A percentile compares a stretch with the other conserved stretches of the same genome.
Evolutionary conservation across 2,329 filamentous ascomycete species (phyloP).

Genomic region (Domatiomyces globalis): DNA sequence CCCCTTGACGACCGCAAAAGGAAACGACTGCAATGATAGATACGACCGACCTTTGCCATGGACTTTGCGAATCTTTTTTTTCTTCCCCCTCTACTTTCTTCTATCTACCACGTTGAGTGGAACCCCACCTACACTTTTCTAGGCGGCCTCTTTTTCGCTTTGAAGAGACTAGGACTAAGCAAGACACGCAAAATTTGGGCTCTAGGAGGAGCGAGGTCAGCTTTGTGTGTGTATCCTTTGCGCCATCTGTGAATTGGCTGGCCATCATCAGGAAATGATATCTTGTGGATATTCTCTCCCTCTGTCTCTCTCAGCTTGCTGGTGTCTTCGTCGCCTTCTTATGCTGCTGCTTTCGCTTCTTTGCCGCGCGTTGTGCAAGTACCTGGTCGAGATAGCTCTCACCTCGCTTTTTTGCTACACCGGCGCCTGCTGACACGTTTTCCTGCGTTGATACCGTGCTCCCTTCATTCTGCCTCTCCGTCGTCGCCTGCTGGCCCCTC

Average conservation of each 20-base stretch:
- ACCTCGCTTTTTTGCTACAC: constrained; percentile 8
- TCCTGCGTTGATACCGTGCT: not conserved
- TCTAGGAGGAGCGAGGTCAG: not conserved
- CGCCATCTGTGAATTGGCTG: not conserved
- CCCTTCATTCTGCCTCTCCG: not conserved
- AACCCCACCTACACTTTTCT: not conserved
- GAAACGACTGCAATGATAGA: constrained; percentile 38
- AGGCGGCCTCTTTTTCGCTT: not conserved
- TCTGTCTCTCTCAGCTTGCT: not conserved
- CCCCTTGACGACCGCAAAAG: constrained; percentile 46
- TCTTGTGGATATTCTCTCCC: not conserved
- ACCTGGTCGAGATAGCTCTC: constrained; percentile 16
- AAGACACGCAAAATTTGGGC: not conserved
- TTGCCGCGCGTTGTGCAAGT: constrained; percentile 15
- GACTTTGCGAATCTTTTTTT: not conserved
- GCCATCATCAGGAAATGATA: not conserved
- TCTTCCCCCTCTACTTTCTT: not conserved
- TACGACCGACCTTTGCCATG: not conserved
- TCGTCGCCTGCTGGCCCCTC: not conserved
- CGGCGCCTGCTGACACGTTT: not conserved
- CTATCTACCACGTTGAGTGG: not conserved
- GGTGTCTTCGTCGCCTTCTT: constrained; percentile 1
- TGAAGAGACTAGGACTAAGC: not conserved
- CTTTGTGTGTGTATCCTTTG: not conserved
- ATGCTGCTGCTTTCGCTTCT: constrained; percentile 16